Evolutionary conservation across 495 filamentous ascomycete species (phyloP), one percentile per base, ranked within the genome.

Genomic region (Articulospora tetracladia): DNA sequence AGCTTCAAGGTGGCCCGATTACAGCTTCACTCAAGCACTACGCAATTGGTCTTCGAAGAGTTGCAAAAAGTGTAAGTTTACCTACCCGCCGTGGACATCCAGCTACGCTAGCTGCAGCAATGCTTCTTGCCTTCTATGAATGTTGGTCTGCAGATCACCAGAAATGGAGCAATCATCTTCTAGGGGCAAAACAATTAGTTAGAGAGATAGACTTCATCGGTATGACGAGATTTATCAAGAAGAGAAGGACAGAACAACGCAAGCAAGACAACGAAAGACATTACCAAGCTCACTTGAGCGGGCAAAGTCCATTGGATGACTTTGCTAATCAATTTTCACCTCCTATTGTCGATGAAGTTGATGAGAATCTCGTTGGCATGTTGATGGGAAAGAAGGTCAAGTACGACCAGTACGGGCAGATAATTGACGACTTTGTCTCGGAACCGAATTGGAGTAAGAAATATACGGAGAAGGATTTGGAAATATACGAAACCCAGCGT

Each of bases 141-240:
- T 90, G 96, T 22, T 92, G 93, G 83, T 88, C 89, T 47, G 94
- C 92, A 17, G 94, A 98, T 65, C 94, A 97, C 67, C 83, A 88
- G 53, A 96, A 96, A 72, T 98, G 94, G 94, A 92, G 90, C 65
- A 93, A 85, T 56, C 94, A 98, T 69, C 78, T 98, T 60, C 83
- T 87, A 36, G 94, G 94, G 11, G 88, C 93, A 13, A 86, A 87
- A 48, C 86, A 93, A 56, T 79, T 98, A 22, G 74, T 98, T 30
- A 84, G 83, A 58, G 93, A 97, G 64, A 86, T 94, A 47, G 88
- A 95, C 59, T 92, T 87, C 57, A 77, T 80, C 2, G 78, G 81
- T 2, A 86, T 92, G 70, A 87, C 89, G 2, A 84, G 83, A 53
- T 83, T 88, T 54, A 82, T 94, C 46, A 82, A 86, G 23, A 75